phyloP scores from a whole-genome alignment of 2,329 filamentous ascomycete genomes.

The Aureobasidium sp. region DNA sequence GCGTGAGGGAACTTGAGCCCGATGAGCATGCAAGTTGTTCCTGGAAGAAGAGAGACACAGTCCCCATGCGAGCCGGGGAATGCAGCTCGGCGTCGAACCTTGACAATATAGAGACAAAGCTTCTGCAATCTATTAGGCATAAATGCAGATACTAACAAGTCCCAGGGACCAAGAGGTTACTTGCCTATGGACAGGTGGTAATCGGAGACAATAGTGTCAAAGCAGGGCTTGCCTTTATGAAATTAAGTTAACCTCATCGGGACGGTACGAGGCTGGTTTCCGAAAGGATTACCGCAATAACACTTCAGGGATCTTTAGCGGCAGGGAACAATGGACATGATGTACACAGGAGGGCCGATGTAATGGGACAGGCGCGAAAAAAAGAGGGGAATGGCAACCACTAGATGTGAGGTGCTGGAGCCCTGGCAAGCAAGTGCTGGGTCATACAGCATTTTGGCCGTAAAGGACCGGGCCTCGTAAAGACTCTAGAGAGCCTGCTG shows the following conservation, averaged over 20 bases:
- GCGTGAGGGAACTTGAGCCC: not conserved
- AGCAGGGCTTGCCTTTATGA: constrained; percentile 10
- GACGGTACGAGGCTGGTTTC: constrained; percentile 14
- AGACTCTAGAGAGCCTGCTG: constrained; percentile 4
- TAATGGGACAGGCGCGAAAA: constrained; percentile 1
- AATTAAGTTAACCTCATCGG: constrained; percentile 15
- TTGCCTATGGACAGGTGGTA: constrained; percentile 1
- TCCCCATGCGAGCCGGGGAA: constrained; percentile 9
- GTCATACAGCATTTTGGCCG: constrained; percentile 2
- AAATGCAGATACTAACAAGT: constrained; percentile 7
- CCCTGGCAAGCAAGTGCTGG: not conserved
- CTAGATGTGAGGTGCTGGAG: not conserved
- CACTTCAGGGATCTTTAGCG: constrained; percentile 6
- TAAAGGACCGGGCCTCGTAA: constrained; percentile 8
- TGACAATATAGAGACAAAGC: not conserved
- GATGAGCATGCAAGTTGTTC: constrained; percentile 14
- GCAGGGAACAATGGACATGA: constrained; percentile 5
- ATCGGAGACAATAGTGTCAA: constrained; percentile 9
- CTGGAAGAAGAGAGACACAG: constrained; percentile 10
- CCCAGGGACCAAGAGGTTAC: not conserved
- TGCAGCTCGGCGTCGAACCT: constrained; percentile 9
- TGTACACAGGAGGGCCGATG: constrained; percentile 6
- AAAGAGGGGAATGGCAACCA: constrained; percentile 8
- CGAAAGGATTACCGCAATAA: constrained; percentile 8
- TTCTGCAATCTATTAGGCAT: constrained; percentile 13